Base-by-base conservation (phyloP, 768 basidiomycete species). In the Suillus variegatus region DNA sequence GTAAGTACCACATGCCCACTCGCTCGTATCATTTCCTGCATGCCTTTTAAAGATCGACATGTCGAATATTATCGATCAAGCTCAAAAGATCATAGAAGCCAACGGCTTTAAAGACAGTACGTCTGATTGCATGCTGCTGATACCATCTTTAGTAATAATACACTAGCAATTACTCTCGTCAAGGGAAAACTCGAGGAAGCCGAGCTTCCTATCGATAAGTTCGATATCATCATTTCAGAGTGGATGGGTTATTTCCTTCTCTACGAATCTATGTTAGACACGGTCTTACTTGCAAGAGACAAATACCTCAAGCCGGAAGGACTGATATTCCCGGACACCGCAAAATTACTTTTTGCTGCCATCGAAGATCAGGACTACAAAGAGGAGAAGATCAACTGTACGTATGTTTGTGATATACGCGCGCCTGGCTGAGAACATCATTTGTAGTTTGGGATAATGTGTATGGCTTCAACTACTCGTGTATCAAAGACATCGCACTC, bases 241-340 rank as follows among this genome's bases (percentile, higher is more conserved):
- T 99, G 97, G 97, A 99, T 99, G 97, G 97, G 97, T 51, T 99
- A 99, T 81, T 98, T 99, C 86, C 83, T 99, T 60, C 87, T 99
- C 41, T 99, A 99, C 82, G 97, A 99, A 78, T 96, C 95, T 73
- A 99, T 99, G 97, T 88, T 99, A 70, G 97, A 99, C 81, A 98
- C 96, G 32, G 97, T 99, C 63, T 88, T 99, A 51, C 85, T 96
- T 56, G 97, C 97, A 8, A 88, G 97, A 65, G 97, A 99, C 84
- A 94, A 93, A 78, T 99, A 97, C 82, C 88, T 99, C 72, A 95
- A 92, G 71, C 88, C 88, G 60, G 93, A 81, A 52, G 97, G 97
- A 63, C 84, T 93, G 60, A 93, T 99, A 76, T 99, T 99, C 84
- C 97, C 97, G 12, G 97, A 99, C 80, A 92, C 85, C 61, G 96